These are phyloP conservation scores for Quercus tomentella DNA, from an alignment of 331 rosid genomes.

Conservation along the genomic window DNA sequence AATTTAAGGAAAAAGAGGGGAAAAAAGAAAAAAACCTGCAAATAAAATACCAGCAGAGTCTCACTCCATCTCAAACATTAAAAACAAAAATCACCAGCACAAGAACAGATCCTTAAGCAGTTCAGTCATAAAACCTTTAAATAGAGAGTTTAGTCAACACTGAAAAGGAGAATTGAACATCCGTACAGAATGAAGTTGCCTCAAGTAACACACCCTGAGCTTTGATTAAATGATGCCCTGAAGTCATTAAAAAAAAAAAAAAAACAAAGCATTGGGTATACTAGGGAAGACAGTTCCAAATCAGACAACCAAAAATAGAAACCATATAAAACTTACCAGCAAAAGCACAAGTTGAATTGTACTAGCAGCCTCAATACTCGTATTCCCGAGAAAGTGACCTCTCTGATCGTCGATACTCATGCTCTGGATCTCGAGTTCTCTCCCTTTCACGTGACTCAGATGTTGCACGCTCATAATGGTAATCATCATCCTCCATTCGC, in stretches of 20 bases:
- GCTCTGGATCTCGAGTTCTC: conserved; percentile 53
- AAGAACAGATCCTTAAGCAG: conserved; percentile 15
- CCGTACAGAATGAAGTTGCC: neutral
- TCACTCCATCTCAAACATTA: conserved; percentile 4
- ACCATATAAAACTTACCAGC: conserved; percentile 20
- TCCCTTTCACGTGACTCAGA: conserved; percentile 70
- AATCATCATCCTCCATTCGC: conserved; percentile 62
- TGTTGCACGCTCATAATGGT: conserved; percentile 45
- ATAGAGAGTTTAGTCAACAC: neutral
- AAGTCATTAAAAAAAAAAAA: neutral
- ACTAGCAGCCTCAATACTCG: conserved; percentile 34
- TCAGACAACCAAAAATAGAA: neutral
- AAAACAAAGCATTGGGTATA: too few species aligned
- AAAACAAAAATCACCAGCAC: conserved; percentile 7
- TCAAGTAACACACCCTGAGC: neutral
- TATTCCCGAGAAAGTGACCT: conserved; percentile 81
- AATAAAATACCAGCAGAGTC: conserved; percentile 5
- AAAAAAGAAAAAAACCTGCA: neutral
- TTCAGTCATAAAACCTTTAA: conserved; percentile 8
- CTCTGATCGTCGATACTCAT: conserved; percentile 54
- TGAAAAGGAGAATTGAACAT: neutral
- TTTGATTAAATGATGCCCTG: neutral
- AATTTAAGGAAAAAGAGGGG: neutral
- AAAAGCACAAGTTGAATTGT: conserved; percentile 2
- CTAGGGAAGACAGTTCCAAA: too few species aligned